Conservation (phyloP, 164 flowering plant genomes). For the Macadamia integrifolia region DNA sequence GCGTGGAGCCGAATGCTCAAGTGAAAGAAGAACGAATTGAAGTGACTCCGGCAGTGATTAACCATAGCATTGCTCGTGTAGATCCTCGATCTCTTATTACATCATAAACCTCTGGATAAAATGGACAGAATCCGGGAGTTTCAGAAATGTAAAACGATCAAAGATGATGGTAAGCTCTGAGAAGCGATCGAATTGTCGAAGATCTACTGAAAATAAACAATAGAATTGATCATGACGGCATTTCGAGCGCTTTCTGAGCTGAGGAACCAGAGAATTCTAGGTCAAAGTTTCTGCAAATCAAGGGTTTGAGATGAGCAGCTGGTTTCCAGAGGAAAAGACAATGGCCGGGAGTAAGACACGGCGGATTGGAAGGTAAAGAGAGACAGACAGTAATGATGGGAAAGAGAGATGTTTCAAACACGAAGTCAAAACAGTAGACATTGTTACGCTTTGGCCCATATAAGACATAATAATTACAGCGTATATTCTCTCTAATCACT, state of each 20-base stretch:
- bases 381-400: too few species aligned
- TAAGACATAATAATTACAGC: too few species aligned
- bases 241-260: not conserved
- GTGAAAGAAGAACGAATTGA: not conserved
- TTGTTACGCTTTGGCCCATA: too few species aligned
- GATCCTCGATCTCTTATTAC: not conserved
- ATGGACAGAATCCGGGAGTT: not conserved
- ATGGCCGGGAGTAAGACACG: constrained; percentile 39
- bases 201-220: not conserved
- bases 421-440: too few species aligned
- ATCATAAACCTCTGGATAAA: not conserved
- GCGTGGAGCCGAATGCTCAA: not conserved
- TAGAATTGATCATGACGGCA: not conserved
- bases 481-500: too few species aligned
- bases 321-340: constrained; percentile 24
- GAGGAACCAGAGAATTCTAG: not conserved
- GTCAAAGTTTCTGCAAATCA: not conserved
- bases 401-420: too few species aligned
- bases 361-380: not conserved
- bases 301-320: not conserved
- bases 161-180: not conserved
- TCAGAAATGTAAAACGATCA: not conserved
- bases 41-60: not conserved
- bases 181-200: not conserved
- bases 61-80: constrained; percentile 2